Base-by-base conservation (phyloP, 129 eudicot species). In the Chrysanthemum makinoi region DNA sequence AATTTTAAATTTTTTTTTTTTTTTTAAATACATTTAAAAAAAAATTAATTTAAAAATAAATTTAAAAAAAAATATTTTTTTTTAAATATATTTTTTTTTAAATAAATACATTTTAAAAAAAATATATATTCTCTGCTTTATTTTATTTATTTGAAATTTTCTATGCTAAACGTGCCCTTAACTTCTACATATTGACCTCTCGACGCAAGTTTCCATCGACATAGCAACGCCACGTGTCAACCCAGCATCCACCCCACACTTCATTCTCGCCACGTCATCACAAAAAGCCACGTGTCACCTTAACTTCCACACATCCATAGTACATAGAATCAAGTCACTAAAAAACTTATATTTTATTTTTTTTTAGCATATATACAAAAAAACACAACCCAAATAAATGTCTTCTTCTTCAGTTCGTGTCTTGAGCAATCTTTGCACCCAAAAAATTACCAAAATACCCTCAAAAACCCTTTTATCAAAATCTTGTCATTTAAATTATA, bases 401-500 rank as follows among this genome's bases (percentile, higher is more conserved):
- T 76, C 67, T 17, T 66, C 68, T 78, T 72, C 75, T 11, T 76
- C 86, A 76, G 69, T 76, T 79, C 77, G 78, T 30, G 68, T 79
- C 5, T 71, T 56, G 70, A 60, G 15, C 44, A 82, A 46, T 49
- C 19, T 65, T 16, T 64, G 26, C 33, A 17, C 56, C 65, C 61
- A 52, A 24, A 33, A 65, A 61, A 60, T 48, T 77, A 11, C 28
- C 20, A 50, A 77, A 60, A 24, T 69, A 59, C 43, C 76, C 6
- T 70, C 54, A 6, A 39, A 7, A 58, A 68, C 79, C 82, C 78
- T 76, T 62, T 76, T 60, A 39, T 1, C 46, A 24, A 70, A 12
- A 71, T 79, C 75, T 13, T 70, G 39, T 0, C 60, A 46, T 20
- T 20, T 20, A 19, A 22, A 49, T 49, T 70, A 71, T 72, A 22